Base-by-base conservation (phyloP, 257 asterid species). In the Primulina huaijiensis region DNA sequence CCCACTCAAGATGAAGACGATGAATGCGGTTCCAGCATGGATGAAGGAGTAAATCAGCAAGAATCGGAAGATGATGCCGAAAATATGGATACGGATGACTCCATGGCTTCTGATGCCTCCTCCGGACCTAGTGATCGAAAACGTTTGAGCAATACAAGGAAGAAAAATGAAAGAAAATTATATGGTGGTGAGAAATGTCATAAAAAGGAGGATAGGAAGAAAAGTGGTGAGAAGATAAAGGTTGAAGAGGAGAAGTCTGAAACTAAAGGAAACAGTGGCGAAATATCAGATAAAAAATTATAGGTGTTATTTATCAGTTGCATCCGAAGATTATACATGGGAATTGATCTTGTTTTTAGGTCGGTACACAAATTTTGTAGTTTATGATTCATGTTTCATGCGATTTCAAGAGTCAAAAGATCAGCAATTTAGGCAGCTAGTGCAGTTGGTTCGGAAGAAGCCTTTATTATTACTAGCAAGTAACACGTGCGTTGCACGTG, bases 31-130 rank as follows among this genome's bases (percentile, higher is more conserved):
- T 52, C 33, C 19, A 30, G 64, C 8, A 16, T 63, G 8, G 35
- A 20, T 34, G 68, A 70, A 40, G 56, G 55, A 64, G 67, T 64
- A 10, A 5, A 27, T 9, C 74, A 56, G 64, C 60, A 53, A 2
- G 64, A 62, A 20, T 67, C 60, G 21, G 80, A 75, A 69, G 78
- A 74, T n/a, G 67, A 62, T 7, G 77, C 3, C 10, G 50, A 38
- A 38, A 9, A 38, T 38, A 38, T 38, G 50, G 50, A 65, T 43
- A 83, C 81, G 6, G 88, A 81, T 55, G 86, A 83, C 31, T 83
- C 88, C 9, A 78, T 79, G 88, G 79, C 83, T 70, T 83, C 88
- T 17, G 88, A 81, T 69, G 88, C 88, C 20, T 78, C 84, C 30
- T 83, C 86, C 21, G 86, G 84, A 58, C 88, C 88, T 7, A 78